phyloP scores from a whole-genome alignment of 495 filamentous ascomycete genomes.

The Penicillium waksmanii region DNA sequence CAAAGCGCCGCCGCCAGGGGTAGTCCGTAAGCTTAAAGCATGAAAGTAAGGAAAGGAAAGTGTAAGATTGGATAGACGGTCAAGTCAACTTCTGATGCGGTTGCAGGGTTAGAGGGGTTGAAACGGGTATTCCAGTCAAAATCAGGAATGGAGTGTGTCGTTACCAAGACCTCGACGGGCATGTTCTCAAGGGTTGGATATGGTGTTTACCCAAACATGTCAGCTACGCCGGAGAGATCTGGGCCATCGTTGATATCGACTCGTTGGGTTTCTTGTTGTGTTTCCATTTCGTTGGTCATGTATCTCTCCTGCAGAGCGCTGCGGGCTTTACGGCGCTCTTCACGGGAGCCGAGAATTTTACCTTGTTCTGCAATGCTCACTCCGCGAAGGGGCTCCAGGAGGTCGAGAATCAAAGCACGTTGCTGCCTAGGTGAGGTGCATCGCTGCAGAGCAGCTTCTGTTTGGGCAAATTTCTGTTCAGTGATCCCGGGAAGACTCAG shows the following conservation, averaged over 20 bases:
- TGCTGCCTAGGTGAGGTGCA: slow-evolving; percentile 74
- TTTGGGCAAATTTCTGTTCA: slow-evolving; percentile 48
- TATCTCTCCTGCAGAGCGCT: slow-evolving; percentile 60
- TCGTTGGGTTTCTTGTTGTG: slow-evolving; percentile 44
- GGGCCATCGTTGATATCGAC: slow-evolving; percentile 61
- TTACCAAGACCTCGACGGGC: too few species aligned
- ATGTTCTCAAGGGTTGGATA: background rate
- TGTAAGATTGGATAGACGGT: background rate
- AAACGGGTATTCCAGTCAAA: background rate
- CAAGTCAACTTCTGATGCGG: too few species aligned
- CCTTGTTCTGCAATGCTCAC: slow-evolving; percentile 92
- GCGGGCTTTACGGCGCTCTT: slow-evolving; percentile 55
- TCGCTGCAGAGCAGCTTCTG: slow-evolving; percentile 55
- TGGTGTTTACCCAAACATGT: slow-evolving; percentile 62
- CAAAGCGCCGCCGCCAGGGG: slow-evolving; percentile 6
- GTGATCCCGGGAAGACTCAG: slow-evolving; percentile 61
- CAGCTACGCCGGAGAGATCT: slow-evolving; percentile 66
- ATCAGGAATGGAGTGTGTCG: background rate
- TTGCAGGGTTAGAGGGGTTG: too few species aligned
- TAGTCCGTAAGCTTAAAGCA: slow-evolving; percentile 4
- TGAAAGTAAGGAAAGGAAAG: background rate
- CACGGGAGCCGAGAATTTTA: slow-evolving; percentile 62
- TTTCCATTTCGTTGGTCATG: slow-evolving; percentile 54
- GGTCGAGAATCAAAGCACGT: slow-evolving; percentile 80
- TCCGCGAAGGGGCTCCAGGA: slow-evolving; percentile 83